Evolutionary conservation across 805 yeast species (phyloP).

Genomic region (Candida manassasensis): DNA sequence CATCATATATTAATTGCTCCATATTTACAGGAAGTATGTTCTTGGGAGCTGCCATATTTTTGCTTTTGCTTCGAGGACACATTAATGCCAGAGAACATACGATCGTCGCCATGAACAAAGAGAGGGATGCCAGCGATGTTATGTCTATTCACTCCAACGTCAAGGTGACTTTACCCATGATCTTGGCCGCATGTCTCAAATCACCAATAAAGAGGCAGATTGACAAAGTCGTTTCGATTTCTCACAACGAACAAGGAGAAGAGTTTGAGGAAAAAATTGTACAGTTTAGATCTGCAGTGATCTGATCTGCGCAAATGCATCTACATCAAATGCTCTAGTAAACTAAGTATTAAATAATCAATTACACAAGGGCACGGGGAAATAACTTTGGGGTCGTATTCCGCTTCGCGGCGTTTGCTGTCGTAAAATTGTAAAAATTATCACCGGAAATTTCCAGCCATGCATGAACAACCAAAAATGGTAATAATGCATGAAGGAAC

Average conservation of each 20-base stretch:
- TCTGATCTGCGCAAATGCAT: neutral
- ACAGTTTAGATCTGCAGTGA: neutral
- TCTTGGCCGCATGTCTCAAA: neutral
- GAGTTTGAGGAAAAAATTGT: neutral
- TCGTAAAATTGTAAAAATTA: too few relatives aligned
- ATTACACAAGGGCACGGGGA: too few relatives aligned
- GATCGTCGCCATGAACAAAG: neutral
- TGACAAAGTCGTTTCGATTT: neutral
- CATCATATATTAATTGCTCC: conserved; percentile 49
- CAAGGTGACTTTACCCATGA: neutral
- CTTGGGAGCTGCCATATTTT: conserved; percentile 38
- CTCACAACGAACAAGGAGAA: conserved; percentile 1
- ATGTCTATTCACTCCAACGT: neutral
- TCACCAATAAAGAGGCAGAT: conserved; percentile 1
- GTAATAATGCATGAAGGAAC: too few relatives aligned
- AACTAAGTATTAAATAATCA: too few relatives aligned
- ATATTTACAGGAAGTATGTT: conserved; percentile 58
- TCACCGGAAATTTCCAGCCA: too few relatives aligned
- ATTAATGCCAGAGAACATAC: conserved; percentile 44
- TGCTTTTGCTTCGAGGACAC: conserved; percentile 51
- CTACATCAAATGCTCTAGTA: too few relatives aligned
- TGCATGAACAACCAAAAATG: too few relatives aligned
- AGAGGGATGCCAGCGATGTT: neutral
- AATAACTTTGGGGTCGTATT: too few relatives aligned
- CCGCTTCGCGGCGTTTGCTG: too few relatives aligned